Percentiles rank a stretch among this genome's conserved stretches.
phyloP scores from a whole-genome alignment of 2,329 filamentous ascomycete species.

The Colletotrichum limetticola region DNA sequence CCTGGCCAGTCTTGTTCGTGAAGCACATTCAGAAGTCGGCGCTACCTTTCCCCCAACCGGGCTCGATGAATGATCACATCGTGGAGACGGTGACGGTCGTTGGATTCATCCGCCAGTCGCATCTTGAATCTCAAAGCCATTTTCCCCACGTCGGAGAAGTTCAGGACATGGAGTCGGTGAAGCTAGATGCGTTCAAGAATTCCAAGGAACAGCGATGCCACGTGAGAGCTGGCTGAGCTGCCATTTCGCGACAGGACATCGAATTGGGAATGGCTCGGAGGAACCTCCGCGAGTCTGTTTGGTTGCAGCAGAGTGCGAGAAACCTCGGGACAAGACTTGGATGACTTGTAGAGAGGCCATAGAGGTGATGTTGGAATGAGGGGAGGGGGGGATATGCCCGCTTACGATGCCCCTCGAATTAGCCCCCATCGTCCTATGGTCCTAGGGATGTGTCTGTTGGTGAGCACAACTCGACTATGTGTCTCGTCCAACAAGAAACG shows the following conservation, averaged over 20 bases:
- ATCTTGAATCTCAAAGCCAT: conserved; percentile 19
- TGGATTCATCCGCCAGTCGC: conserved; percentile 24
- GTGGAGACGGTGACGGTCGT: background rate
- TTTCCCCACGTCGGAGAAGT: background rate
- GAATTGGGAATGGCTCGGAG: conserved; percentile 21
- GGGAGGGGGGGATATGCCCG: background rate
- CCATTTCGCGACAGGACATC: conserved; percentile 22
- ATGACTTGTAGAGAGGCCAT: background rate
- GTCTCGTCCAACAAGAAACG: background rate
- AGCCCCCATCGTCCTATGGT: background rate
- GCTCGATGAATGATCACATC: background rate
- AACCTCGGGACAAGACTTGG: conserved; percentile 23
- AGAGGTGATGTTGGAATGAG: background rate
- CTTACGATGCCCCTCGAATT: background rate
- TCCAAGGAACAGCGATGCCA: conserved; percentile 2
- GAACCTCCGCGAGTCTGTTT: background rate
- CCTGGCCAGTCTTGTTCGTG: background rate
- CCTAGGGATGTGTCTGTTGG: background rate
- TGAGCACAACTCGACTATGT: background rate
- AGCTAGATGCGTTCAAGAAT: background rate
- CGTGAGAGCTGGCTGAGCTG: conserved; percentile 16
- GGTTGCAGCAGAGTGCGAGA: background rate
- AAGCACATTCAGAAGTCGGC: conserved; percentile 1
- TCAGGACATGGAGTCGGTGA: background rate
- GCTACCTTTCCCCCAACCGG: background rate